Evolutionary conservation across 768 basidiomycete genomes (phyloP), one percentile per base, ranked within the genome.

Genomic region (Scleroderma bovista): DNA sequence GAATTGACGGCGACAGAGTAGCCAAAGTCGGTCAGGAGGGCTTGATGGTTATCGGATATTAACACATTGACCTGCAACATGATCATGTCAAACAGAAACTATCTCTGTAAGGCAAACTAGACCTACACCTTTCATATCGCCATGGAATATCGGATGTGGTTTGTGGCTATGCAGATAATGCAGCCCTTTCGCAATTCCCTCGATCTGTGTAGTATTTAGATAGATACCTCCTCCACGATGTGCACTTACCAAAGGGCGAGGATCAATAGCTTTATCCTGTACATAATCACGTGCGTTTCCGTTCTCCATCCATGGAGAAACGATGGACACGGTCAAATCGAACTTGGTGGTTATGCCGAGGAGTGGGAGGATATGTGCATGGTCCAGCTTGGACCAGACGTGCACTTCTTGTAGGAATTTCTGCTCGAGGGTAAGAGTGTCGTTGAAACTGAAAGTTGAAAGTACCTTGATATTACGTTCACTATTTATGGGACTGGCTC

Each of bases 131-230:
- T 45, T 45, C 17, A 45, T 10, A 22, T 45, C 44, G 12, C 44
- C 44, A 15, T 45, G 44, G 17, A 73, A 60, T 16, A 73, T 67
- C 4, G 66, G 66, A 0, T 31, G 16, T 9, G 59, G 60, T 19
- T 31, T 41, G 33, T 57, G 59, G 1, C 61, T 68, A 51, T 73
- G 72, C 2, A 73, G 57, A 43, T 73, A 71, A 0, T 60, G 51
- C 22, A 73, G 54, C 15, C 72, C 72, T 39, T 60, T 58, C 13
- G 68, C 65, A n/a, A 72, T 60, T 38, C 70, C 72, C 0, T 63
- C 53, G 38, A 71, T 64, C 71, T 73, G 40, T 2, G 6, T 13
- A 6, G 2, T 2, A 33, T 7, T 9, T 32, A 10, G 10, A 11
- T 33, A 10, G 26, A 5, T n/a, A 9, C 17, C 8, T 19, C n/a